phyloP scores from a whole-genome alignment of 441 rosid species.

The Gossypium gossypioides region DNA sequence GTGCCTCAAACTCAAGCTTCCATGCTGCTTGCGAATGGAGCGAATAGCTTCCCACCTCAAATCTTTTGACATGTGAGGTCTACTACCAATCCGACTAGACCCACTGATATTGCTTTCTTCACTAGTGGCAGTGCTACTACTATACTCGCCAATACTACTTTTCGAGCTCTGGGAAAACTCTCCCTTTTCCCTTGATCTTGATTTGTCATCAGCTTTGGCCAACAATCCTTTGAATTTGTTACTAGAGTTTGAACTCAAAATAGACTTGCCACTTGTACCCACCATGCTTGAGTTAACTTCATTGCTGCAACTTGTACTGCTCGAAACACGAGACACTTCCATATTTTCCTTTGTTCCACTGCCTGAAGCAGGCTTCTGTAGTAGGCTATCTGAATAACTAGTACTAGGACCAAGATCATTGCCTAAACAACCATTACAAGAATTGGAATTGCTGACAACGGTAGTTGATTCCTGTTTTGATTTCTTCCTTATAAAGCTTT shows the following conservation, averaged over 20 bases:
- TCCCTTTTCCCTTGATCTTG: slow-evolving; percentile 51
- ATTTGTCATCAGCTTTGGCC: slow-evolving; percentile 39
- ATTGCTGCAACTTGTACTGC: slow-evolving; percentile 23
- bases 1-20: slow-evolving; percentile 49
- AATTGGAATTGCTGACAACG: slow-evolving; percentile 23
- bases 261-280: slow-evolving; percentile 28
- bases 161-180: slow-evolving; percentile 78
- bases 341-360: slow-evolving; percentile 27
- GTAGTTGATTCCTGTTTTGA: slow-evolving; percentile 32
- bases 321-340: slow-evolving; percentile 31
- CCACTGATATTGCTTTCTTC: slow-evolving; percentile 49
- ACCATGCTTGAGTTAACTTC: slow-evolving; percentile 29
- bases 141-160: slow-evolving; percentile 70
- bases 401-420: slow-evolving; percentile 31
- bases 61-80: slow-evolving; percentile 79
- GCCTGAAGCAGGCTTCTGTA: slow-evolving; percentile 14
- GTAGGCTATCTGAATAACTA: slow-evolving; percentile 21
- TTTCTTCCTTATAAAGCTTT: slow-evolving; percentile 47
- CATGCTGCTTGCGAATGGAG: slow-evolving; percentile 44
- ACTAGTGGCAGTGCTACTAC: slow-evolving; percentile 54
- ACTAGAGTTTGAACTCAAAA: slow-evolving; percentile 22
- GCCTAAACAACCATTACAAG: slow-evolving; percentile 19
- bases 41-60: slow-evolving; percentile 68
- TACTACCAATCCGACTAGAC: slow-evolving; percentile 41
- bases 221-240: slow-evolving; percentile 24